Evolutionary conservation across 139 green algal species (phyloP).

Genomic region (Coelastrella sp.): DNA sequence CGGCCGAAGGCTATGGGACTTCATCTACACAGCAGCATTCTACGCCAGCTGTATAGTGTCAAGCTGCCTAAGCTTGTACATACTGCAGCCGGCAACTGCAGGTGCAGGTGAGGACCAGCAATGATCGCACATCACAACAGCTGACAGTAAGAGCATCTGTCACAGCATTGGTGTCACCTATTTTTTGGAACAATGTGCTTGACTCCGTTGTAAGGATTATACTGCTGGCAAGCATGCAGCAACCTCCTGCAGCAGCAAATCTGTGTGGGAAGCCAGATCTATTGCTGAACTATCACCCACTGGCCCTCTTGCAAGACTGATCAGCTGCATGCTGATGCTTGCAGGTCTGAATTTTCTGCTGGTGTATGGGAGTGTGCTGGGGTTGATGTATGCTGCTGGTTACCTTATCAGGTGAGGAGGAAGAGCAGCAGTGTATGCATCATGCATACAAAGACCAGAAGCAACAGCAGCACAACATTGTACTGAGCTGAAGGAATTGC

Average conservation of each 20-base stretch:
- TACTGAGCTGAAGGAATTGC: too few species aligned
- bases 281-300: background rate
- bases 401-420: conserved; percentile 41
- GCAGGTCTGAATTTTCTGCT: background rate
- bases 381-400: conserved; percentile 5
- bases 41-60: conserved; percentile 13
- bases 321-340: background rate
- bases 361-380: conserved; percentile 4
- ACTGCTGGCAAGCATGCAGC: too few species aligned
- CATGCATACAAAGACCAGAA: background rate
- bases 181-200: too few species aligned
- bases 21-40: background rate
- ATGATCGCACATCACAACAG: background rate
- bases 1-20: conserved; percentile 13
- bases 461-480: too few species aligned
- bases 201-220: too few species aligned
- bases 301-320: background rate
- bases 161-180: too few species aligned
- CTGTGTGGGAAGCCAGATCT: background rate
- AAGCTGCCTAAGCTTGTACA: background rate
- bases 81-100: background rate
- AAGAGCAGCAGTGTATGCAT: background rate
- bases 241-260: background rate
- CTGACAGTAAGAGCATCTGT: too few species aligned
- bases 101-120: background rate